Percentiles rank a stretch among this genome's conserved stretches.
phyloP scores from a whole-genome alignment of 2,329 filamentous ascomycete species.

The Apiospora phragmitis region DNA sequence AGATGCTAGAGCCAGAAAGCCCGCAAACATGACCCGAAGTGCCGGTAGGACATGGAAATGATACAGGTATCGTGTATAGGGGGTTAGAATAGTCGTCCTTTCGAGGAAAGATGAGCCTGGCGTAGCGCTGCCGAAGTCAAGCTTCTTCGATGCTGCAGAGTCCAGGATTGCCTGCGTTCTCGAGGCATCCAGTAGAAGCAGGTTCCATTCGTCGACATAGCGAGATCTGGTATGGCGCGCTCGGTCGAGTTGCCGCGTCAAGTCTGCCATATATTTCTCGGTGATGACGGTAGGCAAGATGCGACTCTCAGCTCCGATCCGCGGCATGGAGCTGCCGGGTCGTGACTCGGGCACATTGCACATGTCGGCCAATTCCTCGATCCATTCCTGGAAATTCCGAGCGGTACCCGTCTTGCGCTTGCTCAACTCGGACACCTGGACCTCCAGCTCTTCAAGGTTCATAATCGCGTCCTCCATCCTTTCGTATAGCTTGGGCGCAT shows the following conservation, averaged over 20 bases:
- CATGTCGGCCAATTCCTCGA: slow-evolving; percentile 86
- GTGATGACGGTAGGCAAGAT: slow-evolving; percentile 81
- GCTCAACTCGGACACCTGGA: slow-evolving; percentile 76
- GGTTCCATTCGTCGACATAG: slow-evolving; percentile 84
- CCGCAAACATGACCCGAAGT: slow-evolving; percentile 63
- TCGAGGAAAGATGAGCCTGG: slow-evolving; percentile 56
- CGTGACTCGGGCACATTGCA: slow-evolving; percentile 66
- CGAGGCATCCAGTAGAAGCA: slow-evolving; percentile 71
- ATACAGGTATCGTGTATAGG: slow-evolving; percentile 78
- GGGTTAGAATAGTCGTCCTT: slow-evolving; percentile 65
- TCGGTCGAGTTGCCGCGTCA: slow-evolving; percentile 79
- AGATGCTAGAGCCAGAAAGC: slow-evolving; percentile 72
- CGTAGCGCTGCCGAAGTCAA: slow-evolving; percentile 69
- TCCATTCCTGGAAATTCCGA: slow-evolving; percentile 83
- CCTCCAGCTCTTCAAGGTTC: slow-evolving; percentile 77
- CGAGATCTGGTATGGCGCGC: slow-evolving; percentile 81
- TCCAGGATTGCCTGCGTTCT: slow-evolving; percentile 82
- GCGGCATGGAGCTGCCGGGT: slow-evolving; percentile 42
- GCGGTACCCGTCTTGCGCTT: slow-evolving; percentile 79
- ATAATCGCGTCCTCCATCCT: slow-evolving; percentile 82
- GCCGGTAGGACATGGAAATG: slow-evolving; percentile 74
- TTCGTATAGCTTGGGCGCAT: slow-evolving; percentile 82
- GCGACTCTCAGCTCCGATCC: slow-evolving; percentile 43
- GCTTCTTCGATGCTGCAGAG: slow-evolving; percentile 74
- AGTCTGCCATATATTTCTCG: slow-evolving; percentile 86